Evolutionary conservation across 805 yeast genomes (phyloP).

Genomic region (Ogataea ganodermae): DNA sequence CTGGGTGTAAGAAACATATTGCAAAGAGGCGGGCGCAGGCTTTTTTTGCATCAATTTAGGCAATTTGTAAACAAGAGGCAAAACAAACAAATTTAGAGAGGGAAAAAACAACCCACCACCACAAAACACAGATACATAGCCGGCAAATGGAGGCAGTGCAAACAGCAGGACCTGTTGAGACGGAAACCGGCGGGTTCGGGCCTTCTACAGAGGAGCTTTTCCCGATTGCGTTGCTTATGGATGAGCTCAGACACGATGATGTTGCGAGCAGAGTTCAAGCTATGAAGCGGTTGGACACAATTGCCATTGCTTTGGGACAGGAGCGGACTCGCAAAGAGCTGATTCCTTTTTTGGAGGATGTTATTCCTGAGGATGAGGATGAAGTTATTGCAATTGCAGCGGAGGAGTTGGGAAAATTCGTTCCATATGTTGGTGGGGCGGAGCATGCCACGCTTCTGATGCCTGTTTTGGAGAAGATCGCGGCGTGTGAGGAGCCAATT

Average conservation of each 20-base stretch:
- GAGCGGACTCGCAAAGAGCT: conserved; percentile 88
- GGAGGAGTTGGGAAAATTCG: conserved; percentile 82
- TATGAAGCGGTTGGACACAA: conserved; percentile 90
- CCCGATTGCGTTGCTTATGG: conserved; percentile 95
- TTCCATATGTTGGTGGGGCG: conserved; percentile 86
- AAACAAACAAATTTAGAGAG: not conserved
- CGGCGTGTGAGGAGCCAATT: conserved; percentile 93
- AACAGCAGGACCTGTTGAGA: conserved; percentile 5
- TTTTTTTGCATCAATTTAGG: not conserved
- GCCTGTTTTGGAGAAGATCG: conserved; percentile 77
- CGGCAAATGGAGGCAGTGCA: conserved; percentile 18
- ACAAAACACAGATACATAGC: not conserved
- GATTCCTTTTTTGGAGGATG: conserved; percentile 86
- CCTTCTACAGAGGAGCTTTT: conserved; percentile 60
- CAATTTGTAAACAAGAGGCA: conserved; percentile 1
- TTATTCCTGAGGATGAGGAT: conserved; percentile 96
- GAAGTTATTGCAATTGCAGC: conserved; percentile 95
- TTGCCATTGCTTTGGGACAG: conserved; percentile 92
- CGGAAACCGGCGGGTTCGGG: conserved; percentile 5
- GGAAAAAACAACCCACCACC: not conserved
- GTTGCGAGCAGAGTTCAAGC: conserved; percentile 91
- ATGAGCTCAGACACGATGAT: conserved; percentile 92
- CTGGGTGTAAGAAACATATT: not conserved
- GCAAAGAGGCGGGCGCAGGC: too few species aligned
- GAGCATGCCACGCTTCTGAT: conserved; percentile 58